Conservation (phyloP, 2,329 filamentous ascomycete genomes). For the Exophiala bonariae region DNA sequence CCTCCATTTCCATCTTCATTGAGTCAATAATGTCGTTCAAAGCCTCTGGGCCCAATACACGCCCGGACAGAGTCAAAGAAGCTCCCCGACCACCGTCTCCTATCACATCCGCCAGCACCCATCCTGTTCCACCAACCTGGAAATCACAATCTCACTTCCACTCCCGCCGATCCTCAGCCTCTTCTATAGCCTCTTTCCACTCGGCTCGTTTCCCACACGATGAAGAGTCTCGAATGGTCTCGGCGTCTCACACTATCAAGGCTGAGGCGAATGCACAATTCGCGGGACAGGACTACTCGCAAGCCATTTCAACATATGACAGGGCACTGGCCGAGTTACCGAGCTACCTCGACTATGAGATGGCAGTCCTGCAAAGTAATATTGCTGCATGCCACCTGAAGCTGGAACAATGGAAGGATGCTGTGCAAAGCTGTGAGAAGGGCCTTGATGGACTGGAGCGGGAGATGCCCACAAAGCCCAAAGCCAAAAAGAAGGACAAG, state of each 20-base stretch:
- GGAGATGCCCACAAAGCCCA: conserved; percentile 47
- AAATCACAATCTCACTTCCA: neutral
- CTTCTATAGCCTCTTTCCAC: conserved; percentile 26
- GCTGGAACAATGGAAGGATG: conserved; percentile 80
- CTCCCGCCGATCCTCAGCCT: conserved; percentile 23
- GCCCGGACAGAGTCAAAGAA: conserved; percentile 25
- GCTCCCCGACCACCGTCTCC: conserved; percentile 6
- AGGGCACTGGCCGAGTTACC: conserved; percentile 77
- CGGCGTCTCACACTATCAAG: conserved; percentile 73
- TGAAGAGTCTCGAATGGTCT: conserved; percentile 62
- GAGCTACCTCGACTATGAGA: conserved; percentile 81
- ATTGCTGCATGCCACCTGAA: conserved; percentile 87
- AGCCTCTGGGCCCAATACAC: conserved; percentile 22
- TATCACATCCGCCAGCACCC: neutral
- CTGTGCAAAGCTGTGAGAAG: conserved; percentile 69
- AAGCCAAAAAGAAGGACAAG: conserved; percentile 28
- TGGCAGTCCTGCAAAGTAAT: conserved; percentile 85
- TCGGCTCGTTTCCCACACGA: conserved; percentile 43
- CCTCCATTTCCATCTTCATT: too few relatives aligned
- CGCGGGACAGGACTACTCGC: conserved; percentile 66
- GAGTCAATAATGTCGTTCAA: conserved; percentile 29
- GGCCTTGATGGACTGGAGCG: conserved; percentile 72
- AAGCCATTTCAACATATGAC: conserved; percentile 80
- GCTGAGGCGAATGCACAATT: conserved; percentile 79
- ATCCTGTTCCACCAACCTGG: conserved; percentile 17